phyloP scores from a whole-genome alignment of 495 filamentous ascomycete species.

The Tuber calosporum region DNA sequence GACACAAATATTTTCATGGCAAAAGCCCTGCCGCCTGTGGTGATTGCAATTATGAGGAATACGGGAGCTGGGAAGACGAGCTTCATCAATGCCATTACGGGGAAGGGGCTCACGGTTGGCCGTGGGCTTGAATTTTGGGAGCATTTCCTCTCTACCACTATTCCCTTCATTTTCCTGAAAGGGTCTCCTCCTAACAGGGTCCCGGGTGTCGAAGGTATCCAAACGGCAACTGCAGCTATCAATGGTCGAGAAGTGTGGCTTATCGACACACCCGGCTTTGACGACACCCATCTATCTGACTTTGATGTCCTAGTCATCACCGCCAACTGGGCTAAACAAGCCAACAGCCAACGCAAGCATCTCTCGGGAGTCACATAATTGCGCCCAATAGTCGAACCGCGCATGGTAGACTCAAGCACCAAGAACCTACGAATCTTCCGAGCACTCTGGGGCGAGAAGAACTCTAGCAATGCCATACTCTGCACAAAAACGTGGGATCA shows the following conservation, averaged over 20 bases:
- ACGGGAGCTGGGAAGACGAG: conserved; percentile 45
- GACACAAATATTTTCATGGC: too few relatives aligned
- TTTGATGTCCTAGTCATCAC: conserved; percentile 44
- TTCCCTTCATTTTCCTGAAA: neutral
- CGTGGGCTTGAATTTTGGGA: conserved; percentile 16
- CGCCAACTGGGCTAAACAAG: conserved; percentile 40
- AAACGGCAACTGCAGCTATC: conserved; percentile 17
- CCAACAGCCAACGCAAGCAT: conserved; percentile 23
- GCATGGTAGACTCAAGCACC: conserved; percentile 32
- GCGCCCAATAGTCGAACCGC: conserved; percentile 34
- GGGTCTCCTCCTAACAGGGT: neutral
- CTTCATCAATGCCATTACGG: conserved; percentile 40
- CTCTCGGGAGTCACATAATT: conserved; percentile 42
- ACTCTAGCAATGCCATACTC: conserved; percentile 30
- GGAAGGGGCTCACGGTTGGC: conserved; percentile 14
- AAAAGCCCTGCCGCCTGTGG: neutral
- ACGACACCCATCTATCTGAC: conserved; percentile 47
- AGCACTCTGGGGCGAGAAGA: conserved; percentile 24
- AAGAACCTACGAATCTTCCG: conserved; percentile 39
- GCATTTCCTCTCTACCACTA: neutral
- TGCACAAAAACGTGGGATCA: conserved; percentile 34
- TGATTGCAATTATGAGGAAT: conserved; percentile 43
- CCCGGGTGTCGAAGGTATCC: conserved; percentile 30
- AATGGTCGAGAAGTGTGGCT: conserved; percentile 40
- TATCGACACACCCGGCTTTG: conserved; percentile 51